phyloP scores from a whole-genome alignment of 192 early-diverging fungal genomes.

The Umbelopsis sp. region DNA sequence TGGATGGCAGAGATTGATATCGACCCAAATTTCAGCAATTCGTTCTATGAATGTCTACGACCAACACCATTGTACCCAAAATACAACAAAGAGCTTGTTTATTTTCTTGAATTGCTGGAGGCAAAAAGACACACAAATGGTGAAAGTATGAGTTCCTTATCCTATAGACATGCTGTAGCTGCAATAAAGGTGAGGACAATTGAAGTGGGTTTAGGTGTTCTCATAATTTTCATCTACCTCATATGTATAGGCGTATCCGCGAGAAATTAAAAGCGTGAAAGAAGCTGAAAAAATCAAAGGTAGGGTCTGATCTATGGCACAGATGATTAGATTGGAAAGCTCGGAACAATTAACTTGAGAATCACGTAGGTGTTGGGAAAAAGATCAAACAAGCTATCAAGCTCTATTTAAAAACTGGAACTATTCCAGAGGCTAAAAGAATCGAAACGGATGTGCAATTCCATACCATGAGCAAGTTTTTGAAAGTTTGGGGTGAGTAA shows the following conservation, averaged over 20 bases:
- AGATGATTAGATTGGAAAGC: too few relatives aligned
- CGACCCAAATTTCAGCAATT: slow-evolving; percentile 33
- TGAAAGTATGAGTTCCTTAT: slow-evolving; percentile 27
- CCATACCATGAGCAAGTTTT: slow-evolving; percentile 23
- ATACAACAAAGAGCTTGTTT: slow-evolving; percentile 30
- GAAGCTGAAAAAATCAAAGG: slow-evolving; percentile 37
- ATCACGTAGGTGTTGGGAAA: slow-evolving; percentile 26
- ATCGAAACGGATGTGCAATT: slow-evolving; percentile 21
- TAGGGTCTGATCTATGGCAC: background rate
- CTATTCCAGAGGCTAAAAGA: slow-evolving; percentile 33
- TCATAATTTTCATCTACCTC: background rate
- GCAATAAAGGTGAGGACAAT: slow-evolving; percentile 29
- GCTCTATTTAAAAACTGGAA: slow-evolving; percentile 24
- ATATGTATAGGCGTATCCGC: slow-evolving; percentile 29
- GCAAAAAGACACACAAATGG: slow-evolving; percentile 21
- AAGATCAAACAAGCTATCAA: slow-evolving; percentile 30
- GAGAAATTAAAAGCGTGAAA: slow-evolving; percentile 27
- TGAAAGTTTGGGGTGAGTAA: slow-evolving; percentile 28
- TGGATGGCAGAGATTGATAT: slow-evolving; percentile 25
- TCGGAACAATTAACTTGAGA: too few relatives aligned
- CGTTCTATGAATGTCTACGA: slow-evolving; percentile 39
- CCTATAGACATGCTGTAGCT: slow-evolving; percentile 36
- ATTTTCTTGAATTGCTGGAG: slow-evolving; percentile 31
- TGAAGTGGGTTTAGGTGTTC: background rate
- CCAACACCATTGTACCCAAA: slow-evolving; percentile 32